phyloP scores from a whole-genome alignment of 345 rosid species.

The Hibiscus trionum region DNA sequence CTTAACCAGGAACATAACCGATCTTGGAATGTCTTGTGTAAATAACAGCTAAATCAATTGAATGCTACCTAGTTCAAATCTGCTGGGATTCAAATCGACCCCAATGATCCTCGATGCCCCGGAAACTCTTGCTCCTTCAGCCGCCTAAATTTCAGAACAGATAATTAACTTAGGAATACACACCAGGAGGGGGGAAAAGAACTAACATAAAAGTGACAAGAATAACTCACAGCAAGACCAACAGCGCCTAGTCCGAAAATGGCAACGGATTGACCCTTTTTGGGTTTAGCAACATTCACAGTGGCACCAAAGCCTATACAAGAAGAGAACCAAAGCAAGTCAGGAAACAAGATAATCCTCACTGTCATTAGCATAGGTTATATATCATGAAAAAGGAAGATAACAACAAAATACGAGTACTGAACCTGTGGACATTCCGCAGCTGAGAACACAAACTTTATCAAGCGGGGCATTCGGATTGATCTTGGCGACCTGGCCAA shows the following conservation, averaged over 20 bases:
- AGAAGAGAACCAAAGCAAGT: not conserved
- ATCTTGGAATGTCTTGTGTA: not conserved
- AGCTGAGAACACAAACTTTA: slow-evolving; percentile 60
- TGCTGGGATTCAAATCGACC: slow-evolving; percentile 57
- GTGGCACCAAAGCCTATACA: slow-evolving; percentile 59
- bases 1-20: not conserved
- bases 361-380: not conserved
- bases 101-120: slow-evolving; percentile 72
- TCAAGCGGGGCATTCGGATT: slow-evolving; percentile 73
- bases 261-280: slow-evolving; percentile 55
- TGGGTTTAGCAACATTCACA: slow-evolving; percentile 69
- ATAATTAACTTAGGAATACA: not conserved
- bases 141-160: slow-evolving; percentile 35
- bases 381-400: not conserved
- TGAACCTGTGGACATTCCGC: slow-evolving; percentile 70
- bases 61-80: slow-evolving; percentile 39
- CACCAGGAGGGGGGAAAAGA: not conserved
- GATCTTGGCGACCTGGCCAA: slow-evolving; percentile 65
- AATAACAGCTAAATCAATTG: not conserved
- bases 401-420: not conserved
- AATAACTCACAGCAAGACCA: slow-evolving; percentile 52
- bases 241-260: slow-evolving; percentile 74
- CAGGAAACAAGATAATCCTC: not conserved
- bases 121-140: slow-evolving; percentile 66
- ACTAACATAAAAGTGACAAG: not conserved